These are phyloP conservation scores for Dendrobium officinale DNA, from an alignment of 106 monocot species.

Conservation along the genomic window DNA sequence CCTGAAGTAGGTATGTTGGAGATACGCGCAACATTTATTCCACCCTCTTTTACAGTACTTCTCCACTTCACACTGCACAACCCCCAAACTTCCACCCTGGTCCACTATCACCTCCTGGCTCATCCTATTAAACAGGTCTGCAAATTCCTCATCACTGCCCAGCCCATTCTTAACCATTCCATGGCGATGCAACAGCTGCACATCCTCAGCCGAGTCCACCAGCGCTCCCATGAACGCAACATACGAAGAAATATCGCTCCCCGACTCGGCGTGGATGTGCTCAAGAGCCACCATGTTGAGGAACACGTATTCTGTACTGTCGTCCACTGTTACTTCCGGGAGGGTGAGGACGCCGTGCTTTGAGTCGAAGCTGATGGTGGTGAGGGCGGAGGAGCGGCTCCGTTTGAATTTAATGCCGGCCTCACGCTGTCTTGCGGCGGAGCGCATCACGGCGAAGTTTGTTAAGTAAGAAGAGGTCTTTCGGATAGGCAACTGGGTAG, in stretches of 20 bases:
- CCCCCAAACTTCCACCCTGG: background rate
- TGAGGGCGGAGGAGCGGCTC: background rate
- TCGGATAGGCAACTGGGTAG: too few species aligned
- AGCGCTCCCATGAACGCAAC: constrained; percentile 15
- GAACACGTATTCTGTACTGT: constrained; percentile 18
- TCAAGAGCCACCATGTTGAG: constrained; percentile 29
- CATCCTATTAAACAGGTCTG: constrained; percentile 24
- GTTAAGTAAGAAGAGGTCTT: too few species aligned
- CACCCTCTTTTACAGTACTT: background rate
- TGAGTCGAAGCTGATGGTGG: background rate
- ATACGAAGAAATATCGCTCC: constrained; percentile 17
- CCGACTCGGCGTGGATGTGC: constrained; percentile 11
- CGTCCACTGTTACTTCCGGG: constrained; percentile 11
- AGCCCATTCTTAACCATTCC: constrained; percentile 21
- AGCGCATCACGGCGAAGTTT: background rate
- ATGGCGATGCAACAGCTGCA: background rate
- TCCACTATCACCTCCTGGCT: constrained; percentile 9
- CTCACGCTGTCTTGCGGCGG: constrained; percentile 16
- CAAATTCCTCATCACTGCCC: constrained; percentile 19
- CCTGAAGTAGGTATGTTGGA: constrained; percentile 4
- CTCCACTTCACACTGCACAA: background rate
- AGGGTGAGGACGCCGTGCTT: constrained; percentile 4
- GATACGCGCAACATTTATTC: constrained; percentile 2
- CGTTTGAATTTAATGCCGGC: constrained; percentile 19
- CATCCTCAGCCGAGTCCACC: constrained; percentile 12